Base-by-base conservation (phyloP, 768 basidiomycete species). In the Mycena rebaudengoi region DNA sequence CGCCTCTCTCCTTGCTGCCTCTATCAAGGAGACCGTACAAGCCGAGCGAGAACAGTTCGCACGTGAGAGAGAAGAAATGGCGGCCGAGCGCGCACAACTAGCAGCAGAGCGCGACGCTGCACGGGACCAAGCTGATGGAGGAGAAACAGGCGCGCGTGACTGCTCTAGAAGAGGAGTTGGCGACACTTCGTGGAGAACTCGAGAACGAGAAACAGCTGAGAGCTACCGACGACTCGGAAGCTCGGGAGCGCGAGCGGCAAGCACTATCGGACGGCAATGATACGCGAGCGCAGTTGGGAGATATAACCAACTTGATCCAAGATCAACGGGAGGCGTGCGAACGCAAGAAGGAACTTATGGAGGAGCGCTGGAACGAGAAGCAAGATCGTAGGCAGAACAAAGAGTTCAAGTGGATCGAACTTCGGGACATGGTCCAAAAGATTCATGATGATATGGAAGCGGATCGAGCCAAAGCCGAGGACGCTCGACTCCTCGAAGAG, bases 271-370 rank as follows among this genome's bases (percentile, higher is more conserved):
- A 91, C 59, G 84, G 88, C 7, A 86, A 89, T 64, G 87, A 90
- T 14, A 73, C 91, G 41, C 81, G 86, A 32, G 79, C 74, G 37
- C 91, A 93, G 66, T 74, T 95, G 14, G 77, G 73, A 5, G 92
- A 94, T 62, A 85, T 95, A 65, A 89, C 92, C 1, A 89, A 90
- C 64, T 72, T 92, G 54, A 80, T 94, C 14, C 87, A 91, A 58
- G 87, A 89, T 60, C 89, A 92, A 58, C 80, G 85, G 2, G 84
- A 88, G 32, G 80, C 84, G 49, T 82, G 84, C 33, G 84, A 86
- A 29, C 77, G 81, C 67, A 91, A 93, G 79, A 88, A 81, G 60
- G 81, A 82, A 13, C 59, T 85, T 18, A 81, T 83, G 78, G 90
- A 94, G 16, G 78, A 85, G 39, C 84, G 88, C 32, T 91, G 85